phyloP scores from a whole-genome alignment of 257 asterid genomes.

The Solanum peruvianum region DNA sequence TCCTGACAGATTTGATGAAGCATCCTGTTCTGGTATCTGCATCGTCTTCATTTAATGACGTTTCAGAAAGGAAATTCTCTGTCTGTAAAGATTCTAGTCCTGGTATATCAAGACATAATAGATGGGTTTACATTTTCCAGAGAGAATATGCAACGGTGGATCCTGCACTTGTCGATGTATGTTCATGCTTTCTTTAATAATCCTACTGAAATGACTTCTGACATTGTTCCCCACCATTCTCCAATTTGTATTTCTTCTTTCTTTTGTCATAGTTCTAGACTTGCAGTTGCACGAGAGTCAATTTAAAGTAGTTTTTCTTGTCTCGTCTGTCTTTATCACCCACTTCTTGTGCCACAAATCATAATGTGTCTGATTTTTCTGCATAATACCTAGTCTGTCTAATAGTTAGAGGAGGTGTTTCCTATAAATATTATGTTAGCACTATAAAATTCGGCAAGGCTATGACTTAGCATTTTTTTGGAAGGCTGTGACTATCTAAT shows the following conservation, averaged over 20 bases:
- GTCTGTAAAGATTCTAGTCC: slow-evolving; percentile 21
- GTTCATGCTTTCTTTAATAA: slow-evolving; percentile 5
- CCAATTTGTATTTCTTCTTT: not conserved
- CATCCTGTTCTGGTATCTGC: slow-evolving; percentile 62
- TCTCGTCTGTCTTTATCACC: not conserved
- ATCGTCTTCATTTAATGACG: slow-evolving; percentile 38
- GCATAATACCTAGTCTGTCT: not conserved
- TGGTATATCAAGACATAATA: slow-evolving; percentile 16
- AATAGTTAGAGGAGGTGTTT: not conserved
- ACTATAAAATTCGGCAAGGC: not conserved
- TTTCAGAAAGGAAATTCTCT: slow-evolving; percentile 48
- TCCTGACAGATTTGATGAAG: slow-evolving; percentile 52
- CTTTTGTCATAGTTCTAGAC: not conserved
- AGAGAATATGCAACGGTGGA: slow-evolving; percentile 89
- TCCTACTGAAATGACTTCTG: not conserved
- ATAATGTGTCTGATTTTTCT: not conserved
- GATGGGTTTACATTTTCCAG: slow-evolving; percentile 72
- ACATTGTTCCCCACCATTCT: not conserved
- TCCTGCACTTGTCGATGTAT: slow-evolving; percentile 68
- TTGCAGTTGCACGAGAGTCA: not conserved
- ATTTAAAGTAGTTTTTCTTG: not conserved
- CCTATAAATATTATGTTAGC: not conserved
- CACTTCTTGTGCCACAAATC: not conserved
- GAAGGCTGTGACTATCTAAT: not conserved
- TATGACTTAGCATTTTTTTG: not conserved